phyloP scores from a whole-genome alignment of 768 basidiomycete species.

The Lyophyllum shimeji region DNA sequence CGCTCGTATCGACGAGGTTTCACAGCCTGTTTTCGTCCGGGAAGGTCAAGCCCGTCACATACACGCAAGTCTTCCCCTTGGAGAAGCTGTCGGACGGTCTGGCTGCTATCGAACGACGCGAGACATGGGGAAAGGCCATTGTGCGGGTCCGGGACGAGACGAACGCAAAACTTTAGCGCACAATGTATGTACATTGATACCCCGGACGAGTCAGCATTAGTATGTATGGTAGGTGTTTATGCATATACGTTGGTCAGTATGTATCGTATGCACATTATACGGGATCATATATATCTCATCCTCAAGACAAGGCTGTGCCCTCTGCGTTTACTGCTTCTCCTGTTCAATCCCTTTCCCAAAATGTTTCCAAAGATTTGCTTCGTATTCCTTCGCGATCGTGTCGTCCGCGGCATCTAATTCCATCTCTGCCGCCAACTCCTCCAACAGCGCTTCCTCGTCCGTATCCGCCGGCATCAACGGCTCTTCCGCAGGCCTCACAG shows the following conservation, averaged over 20 bases:
- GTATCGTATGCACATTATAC: constrained; percentile 1
- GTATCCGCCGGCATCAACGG: constrained; percentile 22
- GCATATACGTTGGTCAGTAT: neutral
- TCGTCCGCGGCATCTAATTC: constrained; percentile 37
- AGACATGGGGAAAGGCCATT: constrained; percentile 93
- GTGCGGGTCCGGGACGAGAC: constrained; percentile 48
- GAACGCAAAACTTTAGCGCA: constrained; percentile 15
- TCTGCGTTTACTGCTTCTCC: neutral
- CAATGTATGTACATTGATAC: neutral
- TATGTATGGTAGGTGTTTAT: neutral
- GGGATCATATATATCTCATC: neutral
- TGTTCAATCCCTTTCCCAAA: constrained; percentile 4
- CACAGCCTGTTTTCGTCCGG: constrained; percentile 67
- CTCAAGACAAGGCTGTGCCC: neutral
- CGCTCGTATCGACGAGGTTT: neutral
- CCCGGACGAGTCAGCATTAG: neutral
- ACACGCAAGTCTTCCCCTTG: constrained; percentile 66
- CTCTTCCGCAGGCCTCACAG: constrained; percentile 3
- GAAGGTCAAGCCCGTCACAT: constrained; percentile 67
- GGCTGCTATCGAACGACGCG: constrained; percentile 70
- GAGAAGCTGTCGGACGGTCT: constrained; percentile 69
- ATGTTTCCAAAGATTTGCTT: constrained; percentile 41
- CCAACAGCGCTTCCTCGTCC: constrained; percentile 22
- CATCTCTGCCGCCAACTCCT: constrained; percentile 44
- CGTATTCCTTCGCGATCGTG: constrained; percentile 29